Percentiles rank a stretch among this genome's conserved stretches.
These are phyloP conservation scores for Arabis alpina DNA, from an alignment of 345 rosid species.

Conservation along the genomic window DNA sequence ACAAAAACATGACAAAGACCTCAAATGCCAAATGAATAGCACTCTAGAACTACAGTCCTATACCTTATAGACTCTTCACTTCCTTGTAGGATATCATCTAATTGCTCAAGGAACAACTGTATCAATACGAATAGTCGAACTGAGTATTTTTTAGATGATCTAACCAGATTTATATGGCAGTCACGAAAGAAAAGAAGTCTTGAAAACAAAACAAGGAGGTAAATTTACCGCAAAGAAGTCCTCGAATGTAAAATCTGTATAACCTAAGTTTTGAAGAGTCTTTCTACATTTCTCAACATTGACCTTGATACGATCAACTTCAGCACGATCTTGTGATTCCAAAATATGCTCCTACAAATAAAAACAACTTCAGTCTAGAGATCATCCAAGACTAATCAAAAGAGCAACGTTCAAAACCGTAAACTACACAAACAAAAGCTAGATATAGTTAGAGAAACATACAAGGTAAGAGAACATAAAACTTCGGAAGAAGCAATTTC, in stretches of 20 bases:
- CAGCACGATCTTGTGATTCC: slow-evolving; percentile 78
- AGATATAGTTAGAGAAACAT: slow-evolving; percentile 43
- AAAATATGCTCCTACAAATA: slow-evolving; percentile 73
- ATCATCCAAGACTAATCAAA: slow-evolving; percentile 27
- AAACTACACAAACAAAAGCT: neutral
- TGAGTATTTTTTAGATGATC: neutral
- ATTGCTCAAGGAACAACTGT: slow-evolving; percentile 95
- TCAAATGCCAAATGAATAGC: neutral
- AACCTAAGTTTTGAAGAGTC: slow-evolving; percentile 89
- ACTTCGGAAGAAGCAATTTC: slow-evolving; percentile 96
- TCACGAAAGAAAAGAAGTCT: neutral
- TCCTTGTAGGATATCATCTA: slow-evolving; percentile 86
- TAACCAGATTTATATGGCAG: neutral
- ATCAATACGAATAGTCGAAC: slow-evolving; percentile 27
- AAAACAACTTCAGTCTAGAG: slow-evolving; percentile 34
- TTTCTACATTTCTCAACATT: slow-evolving; percentile 91
- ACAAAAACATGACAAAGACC: neutral
- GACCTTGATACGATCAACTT: slow-evolving; percentile 79
- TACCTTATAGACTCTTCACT: slow-evolving; percentile 77
- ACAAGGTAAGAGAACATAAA: slow-evolving; percentile 98
- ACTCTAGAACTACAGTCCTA: neutral
- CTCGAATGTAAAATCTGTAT: slow-evolving; percentile 92
- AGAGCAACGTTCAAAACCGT: neutral
- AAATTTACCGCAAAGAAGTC: slow-evolving; percentile 87
- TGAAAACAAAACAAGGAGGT: neutral